Conservation (phyloP, 257 asterid genomes). For the Datura wrightii region DNA sequence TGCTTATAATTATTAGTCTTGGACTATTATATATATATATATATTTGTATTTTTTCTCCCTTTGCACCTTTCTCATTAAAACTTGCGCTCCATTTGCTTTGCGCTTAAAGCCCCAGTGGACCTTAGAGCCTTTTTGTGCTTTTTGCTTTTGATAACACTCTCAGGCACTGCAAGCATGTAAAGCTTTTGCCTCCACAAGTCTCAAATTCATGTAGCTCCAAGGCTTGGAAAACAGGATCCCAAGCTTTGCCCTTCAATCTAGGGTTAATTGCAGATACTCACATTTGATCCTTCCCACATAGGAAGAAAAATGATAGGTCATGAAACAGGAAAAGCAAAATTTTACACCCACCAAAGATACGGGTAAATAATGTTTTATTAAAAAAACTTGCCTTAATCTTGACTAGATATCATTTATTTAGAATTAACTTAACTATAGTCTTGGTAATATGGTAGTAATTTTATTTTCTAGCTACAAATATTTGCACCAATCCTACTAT, state of each 20-base stretch:
- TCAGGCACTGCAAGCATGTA: background rate
- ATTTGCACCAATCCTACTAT: background rate
- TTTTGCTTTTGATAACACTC: background rate
- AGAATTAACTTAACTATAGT: background rate
- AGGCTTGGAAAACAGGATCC: background rate
- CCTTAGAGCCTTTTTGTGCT: too few species aligned
- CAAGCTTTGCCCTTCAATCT: background rate
- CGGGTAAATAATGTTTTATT: background rate
- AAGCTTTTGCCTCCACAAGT: slow-evolving; percentile 5
- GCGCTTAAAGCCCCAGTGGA: too few species aligned
- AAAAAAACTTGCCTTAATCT: background rate
- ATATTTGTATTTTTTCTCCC: too few species aligned
- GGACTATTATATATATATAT: too few species aligned
- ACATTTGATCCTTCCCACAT: background rate
- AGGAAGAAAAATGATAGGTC: background rate
- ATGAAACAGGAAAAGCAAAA: background rate
- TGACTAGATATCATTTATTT: background rate
- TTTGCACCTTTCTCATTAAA: too few species aligned
- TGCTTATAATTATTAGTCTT: too few species aligned
- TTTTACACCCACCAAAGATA: background rate
- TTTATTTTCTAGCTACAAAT: background rate
- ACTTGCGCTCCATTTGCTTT: too few species aligned
- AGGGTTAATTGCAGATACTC: background rate
- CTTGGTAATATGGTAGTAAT: background rate
- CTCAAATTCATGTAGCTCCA: background rate